Conservation (phyloP, 805 yeast genomes). For the Saccharomycopsis sp. region DNA sequence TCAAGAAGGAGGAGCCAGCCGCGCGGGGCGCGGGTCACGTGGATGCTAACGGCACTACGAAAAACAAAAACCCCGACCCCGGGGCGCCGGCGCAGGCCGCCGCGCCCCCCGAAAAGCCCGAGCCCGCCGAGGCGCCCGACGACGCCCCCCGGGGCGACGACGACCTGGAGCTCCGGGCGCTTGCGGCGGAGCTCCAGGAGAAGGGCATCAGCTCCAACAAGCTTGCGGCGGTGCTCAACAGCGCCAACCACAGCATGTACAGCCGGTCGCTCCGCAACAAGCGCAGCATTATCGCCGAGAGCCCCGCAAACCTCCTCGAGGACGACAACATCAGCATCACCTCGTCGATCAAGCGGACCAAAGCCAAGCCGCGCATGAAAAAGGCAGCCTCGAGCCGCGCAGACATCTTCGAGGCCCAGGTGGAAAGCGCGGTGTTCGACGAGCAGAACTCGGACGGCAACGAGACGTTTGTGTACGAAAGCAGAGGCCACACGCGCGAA, state of each 20-base stretch:
- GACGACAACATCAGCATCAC: conserved; percentile 15
- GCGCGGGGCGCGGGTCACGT: not conserved
- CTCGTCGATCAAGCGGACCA: conserved; percentile 14
- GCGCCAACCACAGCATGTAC: conserved; percentile 10
- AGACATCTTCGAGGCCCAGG: conserved; percentile 88
- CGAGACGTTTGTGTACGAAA: conserved; percentile 94
- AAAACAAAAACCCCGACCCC: too few species aligned
- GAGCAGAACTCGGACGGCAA: conserved; percentile 83
- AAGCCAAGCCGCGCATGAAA: conserved; percentile 23
- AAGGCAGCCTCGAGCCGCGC: conserved; percentile 66
- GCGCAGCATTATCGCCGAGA: conserved; percentile 17
- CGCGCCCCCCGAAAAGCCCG: too few species aligned
- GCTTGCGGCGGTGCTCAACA: not conserved
- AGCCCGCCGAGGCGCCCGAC: not conserved
- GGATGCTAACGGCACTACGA: not conserved
- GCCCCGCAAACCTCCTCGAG: not conserved
- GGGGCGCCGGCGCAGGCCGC: too few species aligned
- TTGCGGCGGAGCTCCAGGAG: not conserved
- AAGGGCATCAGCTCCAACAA: not conserved
- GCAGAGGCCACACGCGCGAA: conserved; percentile 23
- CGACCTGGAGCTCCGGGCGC: not conserved
- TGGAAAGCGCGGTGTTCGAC: conserved; percentile 91
- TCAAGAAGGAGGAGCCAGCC: not conserved
- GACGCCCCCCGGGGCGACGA: not conserved
- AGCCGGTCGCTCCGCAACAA: conserved; percentile 19